These are phyloP conservation scores for Eremomyces bilateralis DNA, from an alignment of 495 filamentous ascomycete genomes.

Conservation along the genomic window DNA sequence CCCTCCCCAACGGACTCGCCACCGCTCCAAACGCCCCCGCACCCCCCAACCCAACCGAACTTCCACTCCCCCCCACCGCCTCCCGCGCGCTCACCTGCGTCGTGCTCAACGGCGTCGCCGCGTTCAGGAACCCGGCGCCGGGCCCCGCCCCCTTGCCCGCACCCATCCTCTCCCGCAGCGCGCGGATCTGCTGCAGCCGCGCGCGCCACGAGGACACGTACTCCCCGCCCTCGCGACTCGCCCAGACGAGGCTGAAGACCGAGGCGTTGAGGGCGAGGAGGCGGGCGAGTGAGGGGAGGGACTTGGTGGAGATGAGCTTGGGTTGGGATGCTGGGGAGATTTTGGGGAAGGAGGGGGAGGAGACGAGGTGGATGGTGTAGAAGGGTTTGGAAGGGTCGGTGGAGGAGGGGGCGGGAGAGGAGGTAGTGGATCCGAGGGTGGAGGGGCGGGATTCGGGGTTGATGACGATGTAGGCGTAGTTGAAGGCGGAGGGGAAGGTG, in stretches of 20 bases:
- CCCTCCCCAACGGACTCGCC: too few species aligned
- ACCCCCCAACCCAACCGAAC: too few species aligned
- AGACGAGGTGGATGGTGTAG: slow-evolving; percentile 69
- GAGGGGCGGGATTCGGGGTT: slow-evolving; percentile 54
- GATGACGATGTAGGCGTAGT: slow-evolving; percentile 90
- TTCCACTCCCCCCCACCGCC: too few species aligned
- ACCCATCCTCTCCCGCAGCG: slow-evolving; percentile 48
- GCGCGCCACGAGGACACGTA: slow-evolving; percentile 78
- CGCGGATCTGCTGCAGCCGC: slow-evolving; percentile 63
- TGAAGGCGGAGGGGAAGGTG: slow-evolving; percentile 83
- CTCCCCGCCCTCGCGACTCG: slow-evolving; percentile 55
- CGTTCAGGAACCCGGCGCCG: too few species aligned
- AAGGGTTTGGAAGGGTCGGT: slow-evolving; percentile 19
- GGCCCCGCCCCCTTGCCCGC: too few species aligned
- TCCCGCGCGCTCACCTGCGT: too few species aligned
- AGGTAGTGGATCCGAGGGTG: slow-evolving; percentile 22
- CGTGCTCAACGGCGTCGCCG: too few species aligned
- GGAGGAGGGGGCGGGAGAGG: background rate
- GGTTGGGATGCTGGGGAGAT: slow-evolving; percentile 73
- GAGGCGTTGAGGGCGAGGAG: slow-evolving; percentile 84
- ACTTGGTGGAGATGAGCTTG: slow-evolving; percentile 63
- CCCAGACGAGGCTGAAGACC: slow-evolving; percentile 79
- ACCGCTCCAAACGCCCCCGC: too few species aligned
- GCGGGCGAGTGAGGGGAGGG: slow-evolving; percentile 68
- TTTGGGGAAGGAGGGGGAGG: slow-evolving; percentile 64